Base-by-base conservation (phyloP, 306 rosid species). In the Vachellia pachyceras region DNA sequence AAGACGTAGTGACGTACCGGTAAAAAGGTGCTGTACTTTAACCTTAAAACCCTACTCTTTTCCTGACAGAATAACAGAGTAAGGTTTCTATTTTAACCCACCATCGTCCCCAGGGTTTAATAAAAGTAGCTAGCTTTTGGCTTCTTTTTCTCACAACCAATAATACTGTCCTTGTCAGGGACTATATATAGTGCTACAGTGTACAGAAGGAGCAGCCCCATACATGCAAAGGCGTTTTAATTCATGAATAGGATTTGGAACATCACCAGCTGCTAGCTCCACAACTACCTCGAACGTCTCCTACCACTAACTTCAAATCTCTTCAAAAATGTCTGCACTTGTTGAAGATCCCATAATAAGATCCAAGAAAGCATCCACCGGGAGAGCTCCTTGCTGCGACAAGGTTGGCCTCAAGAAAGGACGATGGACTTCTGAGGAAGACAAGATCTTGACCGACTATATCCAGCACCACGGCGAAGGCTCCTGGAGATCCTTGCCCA, bases 401-500 rank as follows among this genome's bases (percentile, higher is more conserved):
- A 94, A 90, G 50, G 82, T 87, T 10, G 97, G 98, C 63, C 40
- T 94, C 73, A 94, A 89, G 84, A 92, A 81, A 84, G 97, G 98
- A 76, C 86, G 97, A 78, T 94, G 98, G 97, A 94, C 97, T 5
- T 86, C 91, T 20, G 96, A 92, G 85, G 98, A 94, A 81, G 98
- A 94, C 57, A 73, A 82, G 73, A 86, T 87, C 78, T 83, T 94
- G 69, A 92, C 90, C 37, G 82, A 87, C 5, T 92, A 94, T 79
- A 92, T 94, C 42, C 80, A 85, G 37, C 72, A 60, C 36, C 81
- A 92, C 12, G 98, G 98, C 13, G 94, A 94, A 80, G 97, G 97
- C 14, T 89, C 92, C 0, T 94, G 97, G 98, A 90, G 97, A 81
- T 87, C 91, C 42, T 83, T 94, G 68, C 96, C 98, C 78, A 88